Conservation (phyloP, 2,329 filamentous ascomycete genomes). For the Rugonectria rugulosa region DNA sequence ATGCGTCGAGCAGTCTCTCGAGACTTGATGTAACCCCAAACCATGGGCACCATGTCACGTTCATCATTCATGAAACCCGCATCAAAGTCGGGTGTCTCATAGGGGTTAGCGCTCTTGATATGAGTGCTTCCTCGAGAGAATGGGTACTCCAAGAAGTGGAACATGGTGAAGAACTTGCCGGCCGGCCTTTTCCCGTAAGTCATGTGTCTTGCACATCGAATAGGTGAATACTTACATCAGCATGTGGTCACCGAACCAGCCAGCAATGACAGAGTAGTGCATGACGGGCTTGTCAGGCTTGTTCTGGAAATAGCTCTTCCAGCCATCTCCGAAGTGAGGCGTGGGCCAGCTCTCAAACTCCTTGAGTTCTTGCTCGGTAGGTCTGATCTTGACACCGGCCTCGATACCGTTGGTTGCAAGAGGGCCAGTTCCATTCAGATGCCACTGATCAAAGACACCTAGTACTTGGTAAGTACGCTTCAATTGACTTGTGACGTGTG, state of each 20-base stretch:
- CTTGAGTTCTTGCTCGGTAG: slow-evolving; percentile 71
- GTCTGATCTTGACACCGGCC: slow-evolving; percentile 79
- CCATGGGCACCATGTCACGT: slow-evolving; percentile 84
- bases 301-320: slow-evolving; percentile 84
- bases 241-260: slow-evolving; percentile 69
- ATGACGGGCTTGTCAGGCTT: slow-evolving; percentile 88
- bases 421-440: slow-evolving; percentile 79
- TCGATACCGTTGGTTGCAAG: slow-evolving; percentile 82
- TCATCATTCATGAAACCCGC: slow-evolving; percentile 87
- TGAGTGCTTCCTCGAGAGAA: slow-evolving; percentile 77
- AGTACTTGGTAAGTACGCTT: background rate
- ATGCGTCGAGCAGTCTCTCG: slow-evolving; percentile 81
- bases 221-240: slow-evolving; percentile 52
- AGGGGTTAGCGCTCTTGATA: slow-evolving; percentile 75
- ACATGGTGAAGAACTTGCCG: slow-evolving; percentile 85
- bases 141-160: slow-evolving; percentile 81
- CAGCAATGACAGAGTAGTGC: slow-evolving; percentile 81
- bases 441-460: slow-evolving; percentile 79
- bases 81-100: slow-evolving; percentile 79
- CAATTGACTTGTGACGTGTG: background rate
- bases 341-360: slow-evolving; percentile 78
- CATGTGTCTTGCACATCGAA: background rate
- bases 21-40: slow-evolving; percentile 85
- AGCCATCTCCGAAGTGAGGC: slow-evolving; percentile 75
- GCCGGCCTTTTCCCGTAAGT: slow-evolving; percentile 64